Base-by-base conservation (phyloP, 768 basidiomycete genomes). In the Ramaria sp. region DNA sequence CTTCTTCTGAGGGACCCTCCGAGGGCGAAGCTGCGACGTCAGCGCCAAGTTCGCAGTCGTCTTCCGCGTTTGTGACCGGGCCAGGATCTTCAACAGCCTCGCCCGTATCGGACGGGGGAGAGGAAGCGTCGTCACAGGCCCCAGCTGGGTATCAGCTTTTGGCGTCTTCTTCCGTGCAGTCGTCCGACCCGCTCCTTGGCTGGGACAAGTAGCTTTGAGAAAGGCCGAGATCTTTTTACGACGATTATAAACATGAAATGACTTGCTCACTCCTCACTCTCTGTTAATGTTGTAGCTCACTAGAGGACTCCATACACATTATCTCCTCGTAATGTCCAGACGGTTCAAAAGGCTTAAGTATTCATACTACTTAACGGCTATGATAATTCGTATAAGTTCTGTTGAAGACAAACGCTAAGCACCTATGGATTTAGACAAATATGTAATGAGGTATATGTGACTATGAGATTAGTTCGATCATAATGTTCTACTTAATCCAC, bases 121-220 rank as follows among this genome's bases (percentile, higher is more conserved):
- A 19, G 13, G 45, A 19, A n/a, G n/a, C 20, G 46, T 24, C 27
- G 47, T 27, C 45, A 13, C 33, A 19, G 45, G 22, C n/a, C 19
- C 20, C 49, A 10, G 34, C 13, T 47, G 55, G 47, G 6, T 57
- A 57, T 15, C 9, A 24, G n/a, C 30, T 46, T 27, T 22, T 49
- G 24, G 11, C 46, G 19, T 49, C 55, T 20, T 57, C 55, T 19
- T 37, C 47, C 24, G 33, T 31, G 17, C 43, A 56, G 12, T 34
- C 30, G 15, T 30, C 46, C 12, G 55, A 57, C 24, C 46, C 55
- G n/a, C 55, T 57, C 19, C 42, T 57, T 48, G 31, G 37, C 17
- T 52, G 51, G 45, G 46, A 49, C 30, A 57, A 24, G 42, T 37
- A 37, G 34, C 13, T 10, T 37, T 10, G 13, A 13, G 34, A 37